Evolutionary conservation across 2,329 filamentous ascomycete species (phyloP).

Genomic region (Xylaria sp.): DNA sequence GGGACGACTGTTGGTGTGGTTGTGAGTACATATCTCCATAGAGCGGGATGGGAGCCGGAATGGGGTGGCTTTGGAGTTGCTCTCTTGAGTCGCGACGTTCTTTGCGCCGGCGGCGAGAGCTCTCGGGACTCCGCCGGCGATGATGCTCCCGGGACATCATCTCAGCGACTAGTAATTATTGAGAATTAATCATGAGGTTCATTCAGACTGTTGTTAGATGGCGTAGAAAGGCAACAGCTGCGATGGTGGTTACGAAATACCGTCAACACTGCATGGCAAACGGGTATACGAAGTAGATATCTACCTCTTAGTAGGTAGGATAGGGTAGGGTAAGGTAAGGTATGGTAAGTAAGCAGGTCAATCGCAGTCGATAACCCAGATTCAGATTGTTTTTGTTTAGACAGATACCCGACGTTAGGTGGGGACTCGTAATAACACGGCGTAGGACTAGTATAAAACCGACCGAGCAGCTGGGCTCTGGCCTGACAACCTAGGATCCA

Average conservation of each 20-base stretch:
- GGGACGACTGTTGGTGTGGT: conserved; percentile 15
- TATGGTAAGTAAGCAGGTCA: neutral
- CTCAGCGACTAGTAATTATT: conserved; percentile 39
- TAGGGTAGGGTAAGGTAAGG: too few relatives aligned
- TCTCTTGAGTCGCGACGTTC: conserved; percentile 50
- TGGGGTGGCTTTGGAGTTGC: conserved; percentile 40
- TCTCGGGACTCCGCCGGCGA: conserved; percentile 62
- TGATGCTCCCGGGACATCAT: conserved; percentile 58
- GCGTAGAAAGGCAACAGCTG: conserved; percentile 22
- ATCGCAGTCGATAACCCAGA: neutral
- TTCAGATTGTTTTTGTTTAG: conserved; percentile 27
- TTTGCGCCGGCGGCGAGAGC: conserved; percentile 58
- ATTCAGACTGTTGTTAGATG: conserved; percentile 30
- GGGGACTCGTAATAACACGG: conserved; percentile 17
- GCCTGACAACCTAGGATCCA: neutral
- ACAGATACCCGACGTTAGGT: conserved; percentile 16
- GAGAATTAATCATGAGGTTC: conserved; percentile 30
- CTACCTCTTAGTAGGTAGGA: too few relatives aligned
- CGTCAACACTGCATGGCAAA: conserved; percentile 14
- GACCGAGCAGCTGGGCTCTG: conserved; percentile 19
- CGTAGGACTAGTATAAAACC: conserved; percentile 8
- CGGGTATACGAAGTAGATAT: conserved; percentile 6
- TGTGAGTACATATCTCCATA: conserved; percentile 27
- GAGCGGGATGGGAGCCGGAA: conserved; percentile 30
- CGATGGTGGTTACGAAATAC: conserved; percentile 7